phyloP scores from a whole-genome alignment of 371 early-diverging fungal species.

The Mortierella sp. region DNA sequence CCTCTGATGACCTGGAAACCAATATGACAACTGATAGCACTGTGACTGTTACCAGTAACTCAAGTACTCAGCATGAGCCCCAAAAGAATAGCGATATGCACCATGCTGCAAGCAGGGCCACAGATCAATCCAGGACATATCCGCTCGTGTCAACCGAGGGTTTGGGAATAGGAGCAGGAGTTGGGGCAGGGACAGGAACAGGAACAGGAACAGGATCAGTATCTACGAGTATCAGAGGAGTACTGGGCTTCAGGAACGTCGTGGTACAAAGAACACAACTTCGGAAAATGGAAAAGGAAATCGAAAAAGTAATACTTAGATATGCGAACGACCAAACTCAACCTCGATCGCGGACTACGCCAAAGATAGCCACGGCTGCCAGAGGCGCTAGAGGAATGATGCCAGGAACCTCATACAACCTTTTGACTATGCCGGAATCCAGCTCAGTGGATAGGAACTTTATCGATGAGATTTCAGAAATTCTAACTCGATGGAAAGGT shows the following conservation, averaged over 20 bases:
- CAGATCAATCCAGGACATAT: slow-evolving; percentile 19
- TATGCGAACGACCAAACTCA: slow-evolving; percentile 30
- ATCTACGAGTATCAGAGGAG: slow-evolving; percentile 34
- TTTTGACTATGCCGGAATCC: slow-evolving; percentile 29
- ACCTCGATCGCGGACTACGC: slow-evolving; percentile 30
- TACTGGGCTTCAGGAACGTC: slow-evolving; percentile 48
- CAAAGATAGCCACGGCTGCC: slow-evolving; percentile 38
- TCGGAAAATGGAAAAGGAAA: slow-evolving; percentile 56
- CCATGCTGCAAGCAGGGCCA: not conserved
- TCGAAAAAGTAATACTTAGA: slow-evolving; percentile 44
- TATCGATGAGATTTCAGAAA: slow-evolving; percentile 40
- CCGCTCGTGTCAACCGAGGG: slow-evolving; percentile 15
- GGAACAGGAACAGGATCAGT: slow-evolving; percentile 21
- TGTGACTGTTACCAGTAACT: not conserved
- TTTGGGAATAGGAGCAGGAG: not conserved
- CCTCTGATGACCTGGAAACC: not conserved
- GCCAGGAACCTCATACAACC: slow-evolving; percentile 40
- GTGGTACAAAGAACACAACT: slow-evolving; percentile 55
- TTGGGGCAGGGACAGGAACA: not conserved
- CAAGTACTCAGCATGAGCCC: not conserved
- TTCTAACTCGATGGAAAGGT: slow-evolving; percentile 39
- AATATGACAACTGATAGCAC: not conserved
- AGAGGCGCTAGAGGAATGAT: slow-evolving; percentile 46
- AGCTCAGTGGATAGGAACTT: slow-evolving; percentile 18
- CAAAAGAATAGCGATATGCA: not conserved